Evolutionary conservation across 78 protist genomes (phyloP).

Genomic region (Dictyostelium intermedium): DNA sequence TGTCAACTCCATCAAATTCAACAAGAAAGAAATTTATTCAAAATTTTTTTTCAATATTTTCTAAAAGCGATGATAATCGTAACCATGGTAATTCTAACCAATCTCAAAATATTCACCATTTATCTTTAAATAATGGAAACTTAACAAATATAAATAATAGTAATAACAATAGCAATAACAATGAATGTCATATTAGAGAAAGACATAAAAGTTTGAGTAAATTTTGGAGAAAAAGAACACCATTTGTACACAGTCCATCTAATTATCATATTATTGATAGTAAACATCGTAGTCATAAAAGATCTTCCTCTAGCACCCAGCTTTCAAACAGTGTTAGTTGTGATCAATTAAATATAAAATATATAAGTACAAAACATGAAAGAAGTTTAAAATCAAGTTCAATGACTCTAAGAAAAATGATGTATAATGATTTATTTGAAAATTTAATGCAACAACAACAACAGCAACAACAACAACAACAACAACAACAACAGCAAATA

Average conservation of each 20-base stretch:
- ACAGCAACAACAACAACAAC: constrained; percentile 12
- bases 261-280: neutral
- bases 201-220: neutral
- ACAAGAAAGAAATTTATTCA: neutral
- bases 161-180: neutral
- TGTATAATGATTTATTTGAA: neutral
- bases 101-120: neutral
- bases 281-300: neutral
- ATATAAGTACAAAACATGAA: constrained; percentile 16
- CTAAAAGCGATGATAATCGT: neutral
- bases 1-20: neutral
- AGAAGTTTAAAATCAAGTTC: neutral
- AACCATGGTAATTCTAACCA: neutral
- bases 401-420: neutral
- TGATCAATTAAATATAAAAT: constrained; percentile 24
- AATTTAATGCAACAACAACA: neutral
- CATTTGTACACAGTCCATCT: neutral
- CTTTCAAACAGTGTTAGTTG: constrained; percentile 23
- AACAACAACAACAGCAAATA: neutral
- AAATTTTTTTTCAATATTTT: neutral
- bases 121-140: neutral
- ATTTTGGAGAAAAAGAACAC: neutral
- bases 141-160: neutral
- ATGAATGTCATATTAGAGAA: neutral
- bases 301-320: neutral